Evolutionary conservation across 441 rosid species (phyloP), one percentile per base, ranked within the genome.

Genomic region (Populus tomentosa): DNA sequence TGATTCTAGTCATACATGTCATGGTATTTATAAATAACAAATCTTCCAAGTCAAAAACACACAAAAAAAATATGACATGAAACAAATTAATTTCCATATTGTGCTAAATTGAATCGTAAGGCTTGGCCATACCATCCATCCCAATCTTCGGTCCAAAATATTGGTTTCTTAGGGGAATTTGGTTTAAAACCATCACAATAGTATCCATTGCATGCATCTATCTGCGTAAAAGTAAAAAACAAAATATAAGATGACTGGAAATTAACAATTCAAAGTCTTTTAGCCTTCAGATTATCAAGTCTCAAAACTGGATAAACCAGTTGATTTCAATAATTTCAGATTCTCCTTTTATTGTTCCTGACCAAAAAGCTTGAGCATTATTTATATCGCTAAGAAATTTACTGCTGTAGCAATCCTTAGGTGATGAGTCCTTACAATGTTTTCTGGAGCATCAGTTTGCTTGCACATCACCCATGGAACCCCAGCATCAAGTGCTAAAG

Each of bases 391-490:
- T 35, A 36, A 35, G 24, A 10, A 72, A n/a, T 23, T 35, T 53
- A 77, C 61, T 4, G 53, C 26, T 69, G 69, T 78, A 11, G 9
- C 50, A 56, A 23, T 23, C 61, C 21, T n/a, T 53, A 40, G 46
- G 61, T 46, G 75, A 59, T 23, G 83, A 77, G 75, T 75, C 64
- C 96, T 82, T 80, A 95, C 98, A 79, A 93, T 86, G 6, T 92
- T 89, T 80, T 89, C 99, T 3, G 98, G 97, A 72, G 99, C 98
- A 84, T 91, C 93, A 62, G 78, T 86, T 86, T 93, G 95, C 87
- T 88, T 91, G 92, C 98, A 93, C 97, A 95, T 93, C 30, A 95
- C 88, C 99, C 97, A 95, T 33, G 97, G 99, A 73, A 93, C 94
- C 67, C 97, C 94, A 30, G 93, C 87, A 40, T 86, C 85, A 6